A percentile compares a stretch with the other conserved stretches of the same genome.
Conservation (phyloP, 1,284 basidiomycete species). For the Chondrostereum purpureum region DNA sequence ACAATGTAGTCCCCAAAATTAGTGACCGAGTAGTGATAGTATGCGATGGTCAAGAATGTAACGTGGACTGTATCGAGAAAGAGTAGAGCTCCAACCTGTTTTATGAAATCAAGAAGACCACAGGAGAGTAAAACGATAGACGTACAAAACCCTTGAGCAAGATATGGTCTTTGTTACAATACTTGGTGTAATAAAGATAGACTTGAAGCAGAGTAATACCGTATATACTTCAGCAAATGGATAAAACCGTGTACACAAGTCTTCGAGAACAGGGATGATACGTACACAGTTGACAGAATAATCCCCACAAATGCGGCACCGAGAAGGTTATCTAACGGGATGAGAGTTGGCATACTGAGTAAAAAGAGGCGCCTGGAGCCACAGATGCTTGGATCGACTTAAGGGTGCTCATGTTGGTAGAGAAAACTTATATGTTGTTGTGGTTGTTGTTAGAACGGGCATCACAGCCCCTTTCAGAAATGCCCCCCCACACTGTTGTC, state of each 20-base stretch:
- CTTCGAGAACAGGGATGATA: background rate
- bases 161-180: background rate
- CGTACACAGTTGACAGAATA: slow-evolving; percentile 4
- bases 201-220: background rate
- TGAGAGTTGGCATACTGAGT: slow-evolving; percentile 2
- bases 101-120: no score
- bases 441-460: no score
- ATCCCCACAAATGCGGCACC: slow-evolving; percentile 8
- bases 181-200: background rate
- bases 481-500: no score
- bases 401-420: no score
- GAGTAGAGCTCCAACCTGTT: background rate
- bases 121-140: no score
- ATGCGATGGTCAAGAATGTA: background rate
- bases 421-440: no score
- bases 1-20: background rate
- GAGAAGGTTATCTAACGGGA: slow-evolving; percentile 8
- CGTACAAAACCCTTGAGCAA: background rate
- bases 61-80: slow-evolving; percentile 1
- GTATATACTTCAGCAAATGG: background rate
- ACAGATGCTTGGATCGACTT: no score
- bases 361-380: no score
- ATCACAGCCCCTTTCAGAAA: no score
- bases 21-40: background rate
- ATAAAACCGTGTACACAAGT: background rate